Base-by-base conservation (phyloP, 768 basidiomycete species). In the Ephemerocybe angulata region DNA sequence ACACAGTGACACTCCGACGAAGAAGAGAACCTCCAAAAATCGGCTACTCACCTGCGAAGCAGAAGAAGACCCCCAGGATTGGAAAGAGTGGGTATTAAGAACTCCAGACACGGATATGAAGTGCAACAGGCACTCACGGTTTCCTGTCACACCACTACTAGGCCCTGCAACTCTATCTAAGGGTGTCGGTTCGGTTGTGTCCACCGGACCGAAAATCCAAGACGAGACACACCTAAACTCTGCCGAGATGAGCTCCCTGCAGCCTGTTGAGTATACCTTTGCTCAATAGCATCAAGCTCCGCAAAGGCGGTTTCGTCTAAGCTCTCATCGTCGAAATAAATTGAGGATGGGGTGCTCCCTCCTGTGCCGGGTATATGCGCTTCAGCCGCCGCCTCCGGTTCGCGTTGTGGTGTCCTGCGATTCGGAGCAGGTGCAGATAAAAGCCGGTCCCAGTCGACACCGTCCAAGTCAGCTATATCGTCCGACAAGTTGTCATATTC, bases 401-500 rank as follows among this genome's bases (percentile, higher is more conserved):
- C 5, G 6, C 38, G 38, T 41, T 41, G 38, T 6, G 29, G 25
- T n/a, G n/a, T n/a, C n/a, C 46, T 50, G 11, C 60, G 37, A 27
- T 53, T 47, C 7, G 56, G 43, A 42, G 55, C 38, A 8, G 65
- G 61, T 27, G 52, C 57, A 28, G 66, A 60, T 3, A 78, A 65
- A 13, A 80, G 41, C 13, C 60, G 54, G 5, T 69, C 68, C 77
- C 79, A 81, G 60, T 81, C 72, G 25, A 81, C 72, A 56, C 77
- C 80, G 58, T 77, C 73, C 21, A 83, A 42, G 15, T 75, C 76
- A 3, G 75, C 75, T 54, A 85, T 80, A 22, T 79, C 76, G 61
- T 86, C 84, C 0, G 76, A 77, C 29, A 83, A 54, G 50, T 66
- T 60, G 59, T 81, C 81, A 54, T 79, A 87, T 52, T 83, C 78